Percentiles rank a stretch among this genome's conserved stretches.
Conservation (phyloP, 345 rosid species). For the Raphanus raphanistrum region DNA sequence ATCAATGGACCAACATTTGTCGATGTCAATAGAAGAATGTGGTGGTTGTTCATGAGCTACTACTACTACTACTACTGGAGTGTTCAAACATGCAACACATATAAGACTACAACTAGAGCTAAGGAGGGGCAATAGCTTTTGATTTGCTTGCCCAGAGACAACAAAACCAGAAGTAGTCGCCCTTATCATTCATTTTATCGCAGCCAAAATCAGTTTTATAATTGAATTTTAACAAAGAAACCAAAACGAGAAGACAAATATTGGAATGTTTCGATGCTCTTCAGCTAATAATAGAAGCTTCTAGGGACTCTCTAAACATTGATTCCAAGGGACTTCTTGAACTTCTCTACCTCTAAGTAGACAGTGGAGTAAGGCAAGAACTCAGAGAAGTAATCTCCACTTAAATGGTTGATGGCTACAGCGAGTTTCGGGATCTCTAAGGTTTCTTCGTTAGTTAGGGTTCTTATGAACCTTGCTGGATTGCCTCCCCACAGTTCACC, state of each 20-base stretch:
- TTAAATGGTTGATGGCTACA: conserved; percentile 84
- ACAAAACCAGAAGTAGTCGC: conserved; percentile 26
- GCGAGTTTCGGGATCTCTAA: conserved; percentile 95
- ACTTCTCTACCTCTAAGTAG: conserved; percentile 93
- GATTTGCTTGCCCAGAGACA: neutral
- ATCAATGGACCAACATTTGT: no score
- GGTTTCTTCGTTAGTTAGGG: conserved; percentile 85
- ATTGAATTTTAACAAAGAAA: conserved; percentile 18
- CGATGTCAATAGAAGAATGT: no score
- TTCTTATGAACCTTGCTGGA: conserved; percentile 86
- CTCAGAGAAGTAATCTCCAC: conserved; percentile 74
- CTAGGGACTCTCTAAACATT: conserved; percentile 39
- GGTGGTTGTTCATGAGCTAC: no score
- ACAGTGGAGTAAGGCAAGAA: conserved; percentile 86
- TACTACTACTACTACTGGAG: no score
- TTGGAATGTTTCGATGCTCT: conserved; percentile 40
- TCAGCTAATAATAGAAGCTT: conserved; percentile 36
- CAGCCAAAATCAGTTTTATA: conserved; percentile 9
- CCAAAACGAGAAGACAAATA: conserved; percentile 9
- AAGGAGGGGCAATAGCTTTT: no score
- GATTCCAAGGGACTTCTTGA: conserved; percentile 73
- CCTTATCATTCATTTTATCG: neutral
- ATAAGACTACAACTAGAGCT: no score
- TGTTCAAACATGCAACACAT: no score
- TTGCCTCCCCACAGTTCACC: conserved; percentile 99